These are phyloP conservation scores for Furcasterigmium sp. DNA, from an alignment of 2,329 filamentous ascomycete species.

Conservation along the genomic window DNA sequence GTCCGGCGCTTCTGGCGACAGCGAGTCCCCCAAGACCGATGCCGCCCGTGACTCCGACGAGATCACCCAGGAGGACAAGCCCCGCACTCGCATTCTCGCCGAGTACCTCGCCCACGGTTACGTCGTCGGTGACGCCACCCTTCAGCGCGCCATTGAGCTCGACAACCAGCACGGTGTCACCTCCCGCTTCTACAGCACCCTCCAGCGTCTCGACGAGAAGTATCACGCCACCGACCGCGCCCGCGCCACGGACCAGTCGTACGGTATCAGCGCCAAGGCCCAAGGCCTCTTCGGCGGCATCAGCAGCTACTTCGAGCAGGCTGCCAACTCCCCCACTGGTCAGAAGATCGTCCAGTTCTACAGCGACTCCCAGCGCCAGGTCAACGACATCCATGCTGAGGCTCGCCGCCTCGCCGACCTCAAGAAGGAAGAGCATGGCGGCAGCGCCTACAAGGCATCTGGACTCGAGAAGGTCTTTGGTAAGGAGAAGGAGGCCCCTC, in stretches of 20 bases:
- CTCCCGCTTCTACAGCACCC: constrained; percentile 68
- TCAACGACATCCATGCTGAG: constrained; percentile 89
- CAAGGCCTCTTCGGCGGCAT: constrained; percentile 60
- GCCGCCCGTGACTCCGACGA: constrained; percentile 58
- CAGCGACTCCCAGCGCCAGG: constrained; percentile 76
- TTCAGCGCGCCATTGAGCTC: constrained; percentile 78
- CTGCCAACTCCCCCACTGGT: constrained; percentile 78
- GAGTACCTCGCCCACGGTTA: constrained; percentile 98
- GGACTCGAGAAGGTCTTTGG: constrained; percentile 54
- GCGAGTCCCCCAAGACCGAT: constrained; percentile 50
- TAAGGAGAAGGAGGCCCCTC: constrained; percentile 48
- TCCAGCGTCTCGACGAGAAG: constrained; percentile 75
- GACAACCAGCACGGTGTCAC: constrained; percentile 88
- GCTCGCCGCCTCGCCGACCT: constrained; percentile 82
- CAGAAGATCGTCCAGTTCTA: constrained; percentile 88
- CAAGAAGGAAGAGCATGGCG: constrained; percentile 64
- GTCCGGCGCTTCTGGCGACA: constrained; percentile 57
- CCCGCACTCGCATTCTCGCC: constrained; percentile 84
- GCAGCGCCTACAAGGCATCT: constrained; percentile 53
- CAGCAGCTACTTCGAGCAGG: constrained; percentile 91
- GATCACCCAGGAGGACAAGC: constrained; percentile 94
- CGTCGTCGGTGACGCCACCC: constrained; percentile 66
- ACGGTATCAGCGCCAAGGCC: constrained; percentile 73
- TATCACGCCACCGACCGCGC: constrained; percentile 86
- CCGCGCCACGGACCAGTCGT: constrained; percentile 76